These are phyloP conservation scores for Aristolochia californica DNA, from an alignment of 164 flowering plant genomes.

Conservation along the genomic window DNA sequence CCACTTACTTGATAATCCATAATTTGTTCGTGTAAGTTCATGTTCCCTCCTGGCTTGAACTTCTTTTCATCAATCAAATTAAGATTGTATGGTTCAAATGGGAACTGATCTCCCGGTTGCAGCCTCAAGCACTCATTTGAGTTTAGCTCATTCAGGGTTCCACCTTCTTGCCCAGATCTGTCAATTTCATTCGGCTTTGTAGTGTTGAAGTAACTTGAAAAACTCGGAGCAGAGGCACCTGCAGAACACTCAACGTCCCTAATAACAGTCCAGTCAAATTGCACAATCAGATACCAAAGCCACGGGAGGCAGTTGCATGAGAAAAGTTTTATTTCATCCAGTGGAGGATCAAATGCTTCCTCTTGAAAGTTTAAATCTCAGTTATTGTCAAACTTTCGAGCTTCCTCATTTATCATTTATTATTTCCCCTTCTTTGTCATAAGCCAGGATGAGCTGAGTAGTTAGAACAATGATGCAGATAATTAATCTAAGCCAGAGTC, in stretches of 20 bases:
- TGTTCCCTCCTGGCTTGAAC: conserved; percentile 25
- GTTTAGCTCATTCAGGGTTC: conserved; percentile 29
- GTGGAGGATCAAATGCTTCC: too few relatives aligned
- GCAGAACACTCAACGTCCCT: conserved; percentile 40
- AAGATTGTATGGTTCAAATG: conserved; percentile 27
- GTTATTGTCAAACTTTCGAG: too few relatives aligned
- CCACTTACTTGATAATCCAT: conserved; percentile 32
- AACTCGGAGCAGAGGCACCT: conserved; percentile 33
- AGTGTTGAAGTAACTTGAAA: conserved; percentile 30
- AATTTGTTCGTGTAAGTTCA: conserved; percentile 28
- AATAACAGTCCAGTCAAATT: conserved; percentile 1
- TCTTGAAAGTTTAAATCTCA: too few relatives aligned
- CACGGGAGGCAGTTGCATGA: too few relatives aligned
- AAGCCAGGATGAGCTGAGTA: too few relatives aligned
- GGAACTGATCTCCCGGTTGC: conserved; percentile 42
- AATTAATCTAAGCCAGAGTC: too few relatives aligned
- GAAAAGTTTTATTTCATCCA: too few relatives aligned
- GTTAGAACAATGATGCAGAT: too few relatives aligned
- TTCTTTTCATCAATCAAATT: conserved; percentile 28
- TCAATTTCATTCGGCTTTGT: conserved; percentile 38
- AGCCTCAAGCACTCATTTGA: conserved; percentile 32
- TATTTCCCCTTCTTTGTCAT: too few relatives aligned
- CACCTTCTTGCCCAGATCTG: conserved; percentile 30
- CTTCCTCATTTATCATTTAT: too few relatives aligned
- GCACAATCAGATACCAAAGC: neutral